Percentiles rank a stretch among this genome's conserved stretches.
Conservation (phyloP, 306 rosid genomes). For the Prunus armeniaca region DNA sequence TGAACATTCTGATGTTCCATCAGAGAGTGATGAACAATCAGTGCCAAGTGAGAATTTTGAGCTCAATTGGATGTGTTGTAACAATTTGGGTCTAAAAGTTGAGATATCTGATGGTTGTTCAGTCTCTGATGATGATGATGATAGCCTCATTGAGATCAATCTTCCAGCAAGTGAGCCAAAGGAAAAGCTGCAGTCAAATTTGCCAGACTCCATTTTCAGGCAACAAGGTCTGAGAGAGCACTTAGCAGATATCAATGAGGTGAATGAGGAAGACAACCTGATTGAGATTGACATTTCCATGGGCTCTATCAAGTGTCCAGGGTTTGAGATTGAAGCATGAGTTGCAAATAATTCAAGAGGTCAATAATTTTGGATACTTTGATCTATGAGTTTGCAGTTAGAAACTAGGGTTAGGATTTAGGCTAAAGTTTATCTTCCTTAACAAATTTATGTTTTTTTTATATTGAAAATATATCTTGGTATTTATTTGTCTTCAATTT, state of each 20-base stretch:
- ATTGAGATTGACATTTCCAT: conserved; percentile 70
- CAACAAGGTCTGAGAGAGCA: conserved; percentile 44
- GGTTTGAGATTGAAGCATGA: conserved; percentile 40
- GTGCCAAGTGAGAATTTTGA: conserved; percentile 32
- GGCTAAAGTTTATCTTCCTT: not conserved
- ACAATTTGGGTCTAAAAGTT: conserved; percentile 17
- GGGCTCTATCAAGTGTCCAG: conserved; percentile 41
- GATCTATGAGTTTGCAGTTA: not conserved
- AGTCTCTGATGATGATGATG: conserved; percentile 44
- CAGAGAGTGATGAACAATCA: conserved; percentile 37
- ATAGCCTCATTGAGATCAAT: conserved; percentile 59
- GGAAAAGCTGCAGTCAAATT: conserved; percentile 27
- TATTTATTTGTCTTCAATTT: not conserved
- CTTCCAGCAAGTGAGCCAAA: conserved; percentile 41
- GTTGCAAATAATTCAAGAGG: not conserved
- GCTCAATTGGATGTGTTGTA: conserved; percentile 14
- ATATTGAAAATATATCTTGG: not conserved
- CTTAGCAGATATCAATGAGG: conserved; percentile 50
- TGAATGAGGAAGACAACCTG: conserved; percentile 64
- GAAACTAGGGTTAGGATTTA: not conserved
- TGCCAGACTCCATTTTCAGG: conserved; percentile 36
- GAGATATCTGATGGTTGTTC: conserved; percentile 25
- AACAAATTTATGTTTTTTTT: not conserved
- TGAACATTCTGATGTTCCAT: conserved; percentile 28
- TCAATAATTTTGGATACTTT: not conserved